A percentile compares a stretch with the other conserved stretches of the same genome.
Evolutionary conservation across 306 rosid genomes (phyloP).

Genomic region (Morella rubra): DNA sequence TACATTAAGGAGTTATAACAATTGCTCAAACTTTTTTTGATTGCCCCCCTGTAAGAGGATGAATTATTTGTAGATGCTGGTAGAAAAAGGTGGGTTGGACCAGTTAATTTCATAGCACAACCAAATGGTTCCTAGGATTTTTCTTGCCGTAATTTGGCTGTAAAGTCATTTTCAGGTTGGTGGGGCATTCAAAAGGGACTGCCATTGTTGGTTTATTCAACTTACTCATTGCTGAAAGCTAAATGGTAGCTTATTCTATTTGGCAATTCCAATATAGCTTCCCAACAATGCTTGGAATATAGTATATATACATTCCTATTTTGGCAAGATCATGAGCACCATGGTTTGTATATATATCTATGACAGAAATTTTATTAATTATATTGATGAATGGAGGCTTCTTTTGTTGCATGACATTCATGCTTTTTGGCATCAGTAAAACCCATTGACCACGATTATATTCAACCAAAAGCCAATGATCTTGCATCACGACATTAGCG

Average conservation of each 20-base stretch:
- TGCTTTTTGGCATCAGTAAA: not conserved
- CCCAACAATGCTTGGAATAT: too few species aligned
- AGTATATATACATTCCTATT: not conserved
- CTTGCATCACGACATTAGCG: not conserved
- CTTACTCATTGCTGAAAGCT: too few species aligned
- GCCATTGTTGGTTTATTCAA: not conserved
- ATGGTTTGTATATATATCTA: too few species aligned
- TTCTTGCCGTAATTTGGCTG: not conserved
- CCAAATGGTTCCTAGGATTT: not conserved
- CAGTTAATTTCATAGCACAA: not conserved
- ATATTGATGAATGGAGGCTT: not conserved
- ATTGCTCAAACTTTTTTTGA: not conserved
- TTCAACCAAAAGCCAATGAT: not conserved
- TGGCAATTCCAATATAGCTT: not conserved
- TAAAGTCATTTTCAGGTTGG: not conserved
- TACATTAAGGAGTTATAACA: not conserved
- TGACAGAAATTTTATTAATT: too few species aligned
- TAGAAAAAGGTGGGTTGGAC: not conserved
- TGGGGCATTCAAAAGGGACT: not conserved
- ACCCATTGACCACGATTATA: not conserved
- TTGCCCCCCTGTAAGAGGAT: not conserved
- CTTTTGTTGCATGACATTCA: not conserved
- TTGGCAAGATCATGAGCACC: not conserved
- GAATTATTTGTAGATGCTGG: not conserved
- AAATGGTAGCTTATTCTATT: not conserved